These are phyloP conservation scores for Gymnopilus junonius DNA, from an alignment of 768 basidiomycete species.

Conservation along the genomic window DNA sequence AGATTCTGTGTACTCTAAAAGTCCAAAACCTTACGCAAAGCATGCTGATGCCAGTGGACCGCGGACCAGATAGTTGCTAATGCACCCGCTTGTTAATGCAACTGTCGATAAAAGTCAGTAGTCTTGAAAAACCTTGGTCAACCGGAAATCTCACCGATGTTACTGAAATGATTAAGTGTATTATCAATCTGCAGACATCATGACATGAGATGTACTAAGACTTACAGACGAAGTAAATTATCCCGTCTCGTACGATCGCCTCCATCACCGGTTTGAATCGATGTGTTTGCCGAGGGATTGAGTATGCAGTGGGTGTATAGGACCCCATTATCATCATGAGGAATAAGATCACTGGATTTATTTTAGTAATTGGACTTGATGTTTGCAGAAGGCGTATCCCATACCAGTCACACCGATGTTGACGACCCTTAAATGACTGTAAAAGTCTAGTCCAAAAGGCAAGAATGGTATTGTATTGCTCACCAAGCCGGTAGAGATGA, in stretches of 20 bases:
- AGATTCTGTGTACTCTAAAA: no score
- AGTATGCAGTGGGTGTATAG: not conserved
- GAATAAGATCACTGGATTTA: not conserved
- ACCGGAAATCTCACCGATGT: not conserved
- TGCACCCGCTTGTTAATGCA: not conserved
- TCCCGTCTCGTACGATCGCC: not conserved
- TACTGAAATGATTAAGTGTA: not conserved
- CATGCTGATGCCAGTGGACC: not conserved
- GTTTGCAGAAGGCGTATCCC: not conserved
- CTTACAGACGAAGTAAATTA: not conserved
- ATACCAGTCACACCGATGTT: not conserved
- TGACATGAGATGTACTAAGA: not conserved
- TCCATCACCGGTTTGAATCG: not conserved
- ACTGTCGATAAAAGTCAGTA: not conserved
- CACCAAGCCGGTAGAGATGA: not conserved
- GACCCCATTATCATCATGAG: not conserved
- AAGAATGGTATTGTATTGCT: not conserved
- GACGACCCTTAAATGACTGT: not conserved
- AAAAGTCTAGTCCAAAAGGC: not conserved
- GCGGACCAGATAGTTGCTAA: not conserved
- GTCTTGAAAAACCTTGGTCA: no score
- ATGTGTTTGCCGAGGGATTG: not conserved
- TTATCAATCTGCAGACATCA: not conserved
- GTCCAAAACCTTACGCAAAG: not conserved
- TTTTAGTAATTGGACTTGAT: not conserved